phyloP scores from a whole-genome alignment of 2,329 filamentous ascomycete species.

The Penicillium olsonii region DNA sequence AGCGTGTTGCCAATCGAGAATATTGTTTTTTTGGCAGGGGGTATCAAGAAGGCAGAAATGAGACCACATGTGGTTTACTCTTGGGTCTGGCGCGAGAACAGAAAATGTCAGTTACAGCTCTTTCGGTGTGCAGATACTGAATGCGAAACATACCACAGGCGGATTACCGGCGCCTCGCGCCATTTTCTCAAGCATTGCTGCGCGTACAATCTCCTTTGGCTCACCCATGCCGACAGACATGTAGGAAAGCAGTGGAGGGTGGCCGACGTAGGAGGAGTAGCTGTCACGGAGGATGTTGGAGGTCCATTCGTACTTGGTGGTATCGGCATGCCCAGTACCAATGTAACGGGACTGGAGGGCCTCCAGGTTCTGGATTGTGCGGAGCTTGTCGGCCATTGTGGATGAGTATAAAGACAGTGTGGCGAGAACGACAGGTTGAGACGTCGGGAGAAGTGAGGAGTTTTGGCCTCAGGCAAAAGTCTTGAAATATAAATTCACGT shows the following conservation, averaged over 20 bases:
- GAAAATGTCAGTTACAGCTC: slow-evolving; percentile 1
- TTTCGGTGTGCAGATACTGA: neutral
- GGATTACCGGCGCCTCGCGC: slow-evolving; percentile 66
- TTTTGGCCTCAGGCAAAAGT: neutral
- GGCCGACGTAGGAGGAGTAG: slow-evolving; percentile 83
- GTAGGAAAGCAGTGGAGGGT: slow-evolving; percentile 84
- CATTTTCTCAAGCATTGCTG: slow-evolving; percentile 76
- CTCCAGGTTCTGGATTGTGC: slow-evolving; percentile 96
- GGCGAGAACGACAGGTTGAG: neutral
- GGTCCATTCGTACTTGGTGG: slow-evolving; percentile 95
- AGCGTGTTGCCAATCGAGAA: neutral
- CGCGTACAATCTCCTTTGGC: slow-evolving; percentile 74
- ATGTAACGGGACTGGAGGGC: slow-evolving; percentile 93
- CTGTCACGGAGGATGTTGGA: slow-evolving; percentile 95
- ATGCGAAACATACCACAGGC: slow-evolving; percentile 53
- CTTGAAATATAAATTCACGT: slow-evolving; percentile 8
- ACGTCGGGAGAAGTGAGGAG: neutral
- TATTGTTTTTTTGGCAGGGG: too few species aligned
- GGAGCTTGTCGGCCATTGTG: slow-evolving; percentile 87
- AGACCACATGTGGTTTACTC: slow-evolving; percentile 2
- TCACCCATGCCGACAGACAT: slow-evolving; percentile 89
- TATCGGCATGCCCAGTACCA: slow-evolving; percentile 94
- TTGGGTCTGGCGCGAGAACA: slow-evolving; percentile 1
- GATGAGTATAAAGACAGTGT: neutral
- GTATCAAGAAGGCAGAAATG: slow-evolving; percentile 3